Conservation (phyloP, 176 grass and related monocot genomes). For the Cenchrus americanus region DNA sequence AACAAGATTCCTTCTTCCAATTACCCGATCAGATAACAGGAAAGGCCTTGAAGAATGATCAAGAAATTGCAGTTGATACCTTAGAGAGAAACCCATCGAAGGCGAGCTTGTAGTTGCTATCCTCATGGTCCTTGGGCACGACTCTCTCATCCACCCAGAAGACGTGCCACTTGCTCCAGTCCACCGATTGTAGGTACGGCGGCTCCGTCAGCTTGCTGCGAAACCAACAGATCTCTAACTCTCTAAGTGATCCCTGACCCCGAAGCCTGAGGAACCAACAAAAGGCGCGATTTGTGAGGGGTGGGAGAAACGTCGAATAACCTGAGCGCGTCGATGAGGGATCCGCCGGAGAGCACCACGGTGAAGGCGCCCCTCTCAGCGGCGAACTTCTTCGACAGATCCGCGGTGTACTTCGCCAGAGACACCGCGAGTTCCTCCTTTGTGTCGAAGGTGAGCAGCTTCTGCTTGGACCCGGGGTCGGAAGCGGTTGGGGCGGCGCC, state of each 20-base stretch:
- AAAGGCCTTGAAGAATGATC: neutral
- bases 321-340: slow-evolving; percentile 66
- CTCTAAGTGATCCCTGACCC: slow-evolving; percentile 8
- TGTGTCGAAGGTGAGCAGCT: slow-evolving; percentile 54
- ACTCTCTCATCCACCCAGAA: slow-evolving; percentile 99
- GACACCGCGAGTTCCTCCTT: slow-evolving; percentile 71
- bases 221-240: slow-evolving; percentile 21
- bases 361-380: slow-evolving; percentile 83
- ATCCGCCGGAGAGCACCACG: slow-evolving; percentile 83
- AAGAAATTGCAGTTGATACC: slow-evolving; percentile 46
- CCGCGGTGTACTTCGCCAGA: slow-evolving; percentile 79
- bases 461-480: slow-evolving; percentile 41
- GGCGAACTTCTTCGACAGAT: slow-evolving; percentile 76
- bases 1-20: neutral
- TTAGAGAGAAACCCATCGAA: slow-evolving; percentile 90
- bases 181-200: slow-evolving; percentile 77
- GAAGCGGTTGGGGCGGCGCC: slow-evolving; percentile 34
- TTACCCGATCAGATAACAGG: neutral
- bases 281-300: neutral
- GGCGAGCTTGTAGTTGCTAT: slow-evolving; percentile 98
- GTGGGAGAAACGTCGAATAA: neutral
- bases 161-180: slow-evolving; percentile 91
- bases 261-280: neutral
- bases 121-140: slow-evolving; percentile 78
- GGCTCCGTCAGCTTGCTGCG: slow-evolving; percentile 82